Base-by-base conservation (phyloP, 805 yeast genomes). In the Ogataea pignaliae region DNA sequence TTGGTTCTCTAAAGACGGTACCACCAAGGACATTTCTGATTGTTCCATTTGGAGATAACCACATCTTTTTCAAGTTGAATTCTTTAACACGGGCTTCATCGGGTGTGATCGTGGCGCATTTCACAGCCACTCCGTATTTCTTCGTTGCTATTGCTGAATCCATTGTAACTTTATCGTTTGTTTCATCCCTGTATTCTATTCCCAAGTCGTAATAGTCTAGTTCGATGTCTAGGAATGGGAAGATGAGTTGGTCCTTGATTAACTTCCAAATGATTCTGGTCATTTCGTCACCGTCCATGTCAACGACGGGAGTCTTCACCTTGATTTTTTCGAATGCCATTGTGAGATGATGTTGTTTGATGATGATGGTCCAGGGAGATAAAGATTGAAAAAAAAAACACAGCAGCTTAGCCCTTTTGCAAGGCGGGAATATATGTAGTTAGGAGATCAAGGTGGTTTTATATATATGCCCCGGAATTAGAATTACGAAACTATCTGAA, bases 21-120 rank as follows among this genome's bases (percentile, higher is more conserved):
- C 93, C 93, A 31, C 86, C 87, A 50, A 85, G 65, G 43, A 85
- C 83, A 64, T 85, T 85, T 70, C 93, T 76, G 55, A 85, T 82
- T 29, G 93, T 85, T 53, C 93, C 93, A 60, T 85, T 85, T 52
- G 93, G 93, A 16, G 91, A 85, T 41, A 80, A 73, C 90, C 91
- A 85, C 93, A 85, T 85, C 60, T 85, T 78, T 59, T 81, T 81
- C 63, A 85, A 71, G 39, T 70, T 68, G 54, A 84, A 85, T 65
- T 85, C 93, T 59, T 80, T 70, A 37, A 85, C 91, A 64, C 93
- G 74, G 21, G 77, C 80, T 63, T 85, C 91, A 63, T 85, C 91
- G 2, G 91, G 93, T 1, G 91, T 85, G 55, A 85, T 85, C 14
- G 91, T 85, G 40, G 93, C 91, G 74, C 91, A 85, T 64, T 85